Conservation (phyloP, 2,329 filamentous ascomycete species). For the Peltaster fructicola region DNA sequence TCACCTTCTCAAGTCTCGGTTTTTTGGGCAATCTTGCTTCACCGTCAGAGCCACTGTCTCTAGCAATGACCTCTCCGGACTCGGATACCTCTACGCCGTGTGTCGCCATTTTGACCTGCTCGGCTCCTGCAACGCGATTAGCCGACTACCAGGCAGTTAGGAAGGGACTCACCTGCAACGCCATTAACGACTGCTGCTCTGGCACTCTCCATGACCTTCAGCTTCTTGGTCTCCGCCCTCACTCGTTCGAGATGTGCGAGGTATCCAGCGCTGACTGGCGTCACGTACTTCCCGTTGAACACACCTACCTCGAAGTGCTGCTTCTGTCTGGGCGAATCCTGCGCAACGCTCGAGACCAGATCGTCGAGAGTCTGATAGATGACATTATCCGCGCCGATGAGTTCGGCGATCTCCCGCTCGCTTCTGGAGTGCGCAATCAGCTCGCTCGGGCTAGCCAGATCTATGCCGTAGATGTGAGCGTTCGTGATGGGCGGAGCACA, state of each 20-base stretch:
- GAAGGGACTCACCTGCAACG: too few species aligned
- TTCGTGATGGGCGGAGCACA: slow-evolving; percentile 69
- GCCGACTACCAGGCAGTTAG: too few species aligned
- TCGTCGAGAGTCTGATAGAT: slow-evolving; percentile 64
- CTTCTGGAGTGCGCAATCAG: slow-evolving; percentile 54
- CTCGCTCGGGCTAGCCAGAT: slow-evolving; percentile 53
- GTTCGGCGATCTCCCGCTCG: slow-evolving; percentile 41
- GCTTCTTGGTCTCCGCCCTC: slow-evolving; percentile 50
- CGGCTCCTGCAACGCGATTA: slow-evolving; percentile 42
- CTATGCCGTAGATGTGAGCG: slow-evolving; percentile 74
- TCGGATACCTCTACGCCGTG: slow-evolving; percentile 42
- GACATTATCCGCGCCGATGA: slow-evolving; percentile 58
- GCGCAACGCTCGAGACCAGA: slow-evolving; percentile 60
- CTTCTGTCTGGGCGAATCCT: slow-evolving; percentile 44
- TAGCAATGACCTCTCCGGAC: slow-evolving; percentile 39
- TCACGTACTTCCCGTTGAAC: slow-evolving; percentile 77
- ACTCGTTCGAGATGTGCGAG: slow-evolving; percentile 62
- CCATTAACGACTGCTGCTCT: slow-evolving; percentile 47
- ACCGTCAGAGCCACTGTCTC: slow-evolving; percentile 14
- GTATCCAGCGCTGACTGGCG: slow-evolving; percentile 60
- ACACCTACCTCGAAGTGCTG: slow-evolving; percentile 76
- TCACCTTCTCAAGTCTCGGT: slow-evolving; percentile 12
- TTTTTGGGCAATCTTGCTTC: slow-evolving; percentile 8
- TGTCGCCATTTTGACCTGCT: slow-evolving; percentile 43
- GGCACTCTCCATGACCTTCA: slow-evolving; percentile 47